These are phyloP conservation scores for Fusarium sp. DNA, from an alignment of 2,329 filamentous ascomycete species.

Conservation along the genomic window DNA sequence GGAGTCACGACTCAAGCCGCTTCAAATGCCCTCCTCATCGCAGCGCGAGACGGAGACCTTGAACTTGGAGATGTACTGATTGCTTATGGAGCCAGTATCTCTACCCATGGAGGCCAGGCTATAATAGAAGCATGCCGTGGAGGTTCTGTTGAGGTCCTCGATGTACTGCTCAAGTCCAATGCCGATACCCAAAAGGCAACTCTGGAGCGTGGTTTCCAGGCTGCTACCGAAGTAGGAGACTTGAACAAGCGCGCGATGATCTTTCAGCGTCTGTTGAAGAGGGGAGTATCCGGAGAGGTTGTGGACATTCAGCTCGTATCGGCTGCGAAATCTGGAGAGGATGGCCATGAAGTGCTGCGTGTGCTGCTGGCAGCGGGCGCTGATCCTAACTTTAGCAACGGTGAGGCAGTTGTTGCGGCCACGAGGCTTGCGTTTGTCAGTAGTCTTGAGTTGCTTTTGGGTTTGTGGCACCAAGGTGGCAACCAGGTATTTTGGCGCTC, in stretches of 20 bases:
- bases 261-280: slow-evolving; percentile 62
- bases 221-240: slow-evolving; percentile 64
- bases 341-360: slow-evolving; percentile 59
- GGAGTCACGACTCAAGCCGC: slow-evolving; percentile 59
- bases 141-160: slow-evolving; percentile 61
- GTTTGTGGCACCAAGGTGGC: slow-evolving; percentile 55
- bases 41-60: slow-evolving; percentile 64
- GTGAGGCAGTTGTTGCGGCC: slow-evolving; percentile 66
- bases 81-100: slow-evolving; percentile 62
- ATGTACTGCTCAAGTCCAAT: slow-evolving; percentile 60
- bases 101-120: slow-evolving; percentile 63
- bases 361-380: slow-evolving; percentile 65
- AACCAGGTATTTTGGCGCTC: slow-evolving; percentile 52
- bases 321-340: slow-evolving; percentile 62
- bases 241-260: slow-evolving; percentile 60
- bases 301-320: slow-evolving; percentile 65
- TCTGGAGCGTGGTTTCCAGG: slow-evolving; percentile 64
- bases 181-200: slow-evolving; percentile 54
- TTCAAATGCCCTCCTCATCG: slow-evolving; percentile 62
- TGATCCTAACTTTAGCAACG: slow-evolving; percentile 64
- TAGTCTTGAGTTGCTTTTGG: slow-evolving; percentile 63
- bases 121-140: slow-evolving; percentile 65
- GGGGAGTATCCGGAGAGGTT: slow-evolving; percentile 62
- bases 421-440: slow-evolving; percentile 62
- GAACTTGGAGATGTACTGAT: slow-evolving; percentile 63